Evolutionary conservation across 2,329 filamentous ascomycete genomes (phyloP).

Genomic region (Fusarium irregulare): DNA sequence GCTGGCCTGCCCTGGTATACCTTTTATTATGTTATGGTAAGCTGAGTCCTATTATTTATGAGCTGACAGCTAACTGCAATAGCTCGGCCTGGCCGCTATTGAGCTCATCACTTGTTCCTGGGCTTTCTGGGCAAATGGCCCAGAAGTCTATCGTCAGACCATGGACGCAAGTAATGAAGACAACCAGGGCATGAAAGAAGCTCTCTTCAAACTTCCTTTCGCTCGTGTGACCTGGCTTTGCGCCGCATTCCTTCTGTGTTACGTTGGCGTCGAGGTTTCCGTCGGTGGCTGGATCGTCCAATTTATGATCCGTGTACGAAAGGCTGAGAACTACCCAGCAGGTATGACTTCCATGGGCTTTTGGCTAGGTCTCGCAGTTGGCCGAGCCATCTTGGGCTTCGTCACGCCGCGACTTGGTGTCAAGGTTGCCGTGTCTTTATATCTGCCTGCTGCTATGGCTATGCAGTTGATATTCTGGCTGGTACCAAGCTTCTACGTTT

Average conservation of each 20-base stretch:
- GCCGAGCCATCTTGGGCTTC: slow-evolving; percentile 77
- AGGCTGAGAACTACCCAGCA: slow-evolving; percentile 74
- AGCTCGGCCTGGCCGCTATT: slow-evolving; percentile 28
- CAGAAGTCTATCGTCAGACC: slow-evolving; percentile 61
- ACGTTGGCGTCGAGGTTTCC: slow-evolving; percentile 80
- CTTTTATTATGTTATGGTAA: slow-evolving; percentile 81
- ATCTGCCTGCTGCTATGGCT: slow-evolving; percentile 72
- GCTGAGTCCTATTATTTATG: slow-evolving; percentile 56
- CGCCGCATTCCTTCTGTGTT: slow-evolving; percentile 77
- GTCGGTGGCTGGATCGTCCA: slow-evolving; percentile 86
- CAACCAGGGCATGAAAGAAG: slow-evolving; percentile 35
- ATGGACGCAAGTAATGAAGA: slow-evolving; percentile 47
- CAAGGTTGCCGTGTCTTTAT: slow-evolving; percentile 69
- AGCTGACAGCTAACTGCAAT: slow-evolving; percentile 53
- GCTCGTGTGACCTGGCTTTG: slow-evolving; percentile 75
- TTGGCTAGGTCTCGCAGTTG: slow-evolving; percentile 82
- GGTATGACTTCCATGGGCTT: slow-evolving; percentile 84
- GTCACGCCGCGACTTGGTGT: slow-evolving; percentile 78
- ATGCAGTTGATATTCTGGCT: slow-evolving; percentile 84
- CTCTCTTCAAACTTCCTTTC: slow-evolving; percentile 56
- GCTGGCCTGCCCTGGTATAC: slow-evolving; percentile 71
- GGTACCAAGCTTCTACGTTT: slow-evolving; percentile 80
- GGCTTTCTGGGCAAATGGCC: slow-evolving; percentile 72
- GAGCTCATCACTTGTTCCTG: slow-evolving; percentile 53
- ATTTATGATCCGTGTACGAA: slow-evolving; percentile 82